phyloP scores from a whole-genome alignment of 139 green algal species.

The Tetradesmus lagerheimii region DNA sequence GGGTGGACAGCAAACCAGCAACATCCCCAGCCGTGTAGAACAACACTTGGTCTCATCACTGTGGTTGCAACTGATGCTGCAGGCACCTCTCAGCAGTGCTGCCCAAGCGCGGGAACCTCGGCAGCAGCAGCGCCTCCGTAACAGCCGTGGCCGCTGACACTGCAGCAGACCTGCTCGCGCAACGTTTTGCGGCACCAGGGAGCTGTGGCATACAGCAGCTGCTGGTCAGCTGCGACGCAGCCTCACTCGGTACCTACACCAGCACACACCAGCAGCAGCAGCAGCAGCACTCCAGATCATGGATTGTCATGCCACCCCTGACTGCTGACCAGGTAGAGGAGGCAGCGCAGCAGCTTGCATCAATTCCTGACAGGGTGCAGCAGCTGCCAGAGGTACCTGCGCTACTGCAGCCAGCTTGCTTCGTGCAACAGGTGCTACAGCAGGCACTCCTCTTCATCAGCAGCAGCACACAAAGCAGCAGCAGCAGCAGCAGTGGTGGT shows the following conservation, averaged over 20 bases:
- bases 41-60: neutral
- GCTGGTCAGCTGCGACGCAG: constrained; percentile 1
- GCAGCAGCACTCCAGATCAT: neutral
- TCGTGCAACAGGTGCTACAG: constrained; percentile 27
- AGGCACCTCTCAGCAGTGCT: constrained; percentile 64
- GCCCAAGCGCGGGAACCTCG: neutral
- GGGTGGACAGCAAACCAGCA: too few relatives aligned
- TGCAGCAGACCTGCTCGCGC: constrained; percentile 46
- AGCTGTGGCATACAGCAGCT: constrained; percentile 50
- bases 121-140: constrained; percentile 12
- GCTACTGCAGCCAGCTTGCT: neutral
- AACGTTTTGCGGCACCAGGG: constrained; percentile 51
- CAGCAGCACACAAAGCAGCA: neutral
- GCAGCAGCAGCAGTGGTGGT: neutral
- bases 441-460: constrained; percentile 44
- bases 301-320: neutral
- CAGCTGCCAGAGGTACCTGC: constrained; percentile 16
- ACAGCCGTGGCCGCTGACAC: constrained; percentile 49
- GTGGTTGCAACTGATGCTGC: neutral
- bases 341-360: constrained; percentile 29
- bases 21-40: neutral
- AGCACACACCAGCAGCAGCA: neutral
- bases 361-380: constrained; percentile 3
- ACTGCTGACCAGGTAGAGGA: neutral
- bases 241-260: too few relatives aligned